Percentiles rank a stretch among this genome's conserved stretches.
Conservation (phyloP, 2,329 filamentous ascomycete species). For the Chrysosporium keratinophilum region DNA sequence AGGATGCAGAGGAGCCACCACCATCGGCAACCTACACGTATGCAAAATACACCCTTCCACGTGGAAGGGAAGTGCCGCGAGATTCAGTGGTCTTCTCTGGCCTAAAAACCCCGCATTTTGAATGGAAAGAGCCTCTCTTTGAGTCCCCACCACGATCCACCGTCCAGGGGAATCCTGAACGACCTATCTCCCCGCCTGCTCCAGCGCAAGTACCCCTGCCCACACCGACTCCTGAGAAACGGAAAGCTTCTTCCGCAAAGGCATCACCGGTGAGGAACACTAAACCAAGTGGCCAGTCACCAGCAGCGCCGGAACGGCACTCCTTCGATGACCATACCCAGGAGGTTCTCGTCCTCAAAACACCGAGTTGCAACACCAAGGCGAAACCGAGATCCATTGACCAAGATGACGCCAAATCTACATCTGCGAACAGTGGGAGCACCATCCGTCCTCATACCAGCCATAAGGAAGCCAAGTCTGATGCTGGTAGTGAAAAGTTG, state of each 20-base stretch:
- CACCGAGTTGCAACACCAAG: slow-evolving; percentile 3
- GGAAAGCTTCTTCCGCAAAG: slow-evolving; percentile 22
- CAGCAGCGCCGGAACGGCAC: slow-evolving; percentile 7
- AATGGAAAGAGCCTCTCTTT: slow-evolving; percentile 52
- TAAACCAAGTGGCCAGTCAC: slow-evolving; percentile 6
- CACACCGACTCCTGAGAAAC: slow-evolving; percentile 23
- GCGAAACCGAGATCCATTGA: slow-evolving; percentile 17
- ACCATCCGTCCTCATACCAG: slow-evolving; percentile 41
- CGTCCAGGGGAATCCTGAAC: slow-evolving; percentile 18
- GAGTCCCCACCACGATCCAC: slow-evolving; percentile 29
- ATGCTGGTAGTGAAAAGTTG: slow-evolving; percentile 14
- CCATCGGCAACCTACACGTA: slow-evolving; percentile 64
- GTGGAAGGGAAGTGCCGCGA: slow-evolving; percentile 68
- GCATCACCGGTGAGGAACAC: slow-evolving; percentile 11
- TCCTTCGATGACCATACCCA: slow-evolving; percentile 14
- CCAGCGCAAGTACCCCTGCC: slow-evolving; percentile 12
- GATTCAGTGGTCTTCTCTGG: slow-evolving; percentile 52
- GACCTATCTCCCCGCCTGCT: slow-evolving; percentile 27
- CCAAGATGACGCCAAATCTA: slow-evolving; percentile 39
- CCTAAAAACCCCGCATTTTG: slow-evolving; percentile 45
- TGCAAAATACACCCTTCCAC: slow-evolving; percentile 70
- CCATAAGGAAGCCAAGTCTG: slow-evolving; percentile 18
- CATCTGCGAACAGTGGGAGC: slow-evolving; percentile 55
- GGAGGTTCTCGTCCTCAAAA: slow-evolving; percentile 5
- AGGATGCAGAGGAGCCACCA: slow-evolving; percentile 22